phyloP scores from a whole-genome alignment of 2,329 filamentous ascomycete species.

The Gnomoniopsis sp. region DNA sequence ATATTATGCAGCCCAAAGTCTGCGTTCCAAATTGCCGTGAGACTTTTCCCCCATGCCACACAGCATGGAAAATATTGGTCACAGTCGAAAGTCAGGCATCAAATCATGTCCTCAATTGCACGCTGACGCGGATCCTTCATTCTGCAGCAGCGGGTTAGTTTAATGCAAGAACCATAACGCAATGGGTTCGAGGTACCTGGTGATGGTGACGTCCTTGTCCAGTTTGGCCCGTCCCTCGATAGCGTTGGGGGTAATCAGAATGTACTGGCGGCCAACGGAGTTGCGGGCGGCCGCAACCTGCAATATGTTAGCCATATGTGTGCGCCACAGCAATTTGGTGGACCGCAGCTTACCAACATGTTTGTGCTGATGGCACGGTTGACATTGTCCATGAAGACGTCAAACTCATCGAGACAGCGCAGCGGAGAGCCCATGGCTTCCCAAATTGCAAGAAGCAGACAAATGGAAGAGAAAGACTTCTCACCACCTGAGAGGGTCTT shows the following conservation, averaged over 20 bases:
- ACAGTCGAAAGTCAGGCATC: neutral
- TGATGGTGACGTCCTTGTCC: conserved; percentile 72
- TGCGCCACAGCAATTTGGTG: neutral
- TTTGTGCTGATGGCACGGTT: conserved; percentile 91
- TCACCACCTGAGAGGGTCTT: conserved; percentile 94
- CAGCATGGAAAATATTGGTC: neutral
- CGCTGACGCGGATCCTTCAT: conserved; percentile 59
- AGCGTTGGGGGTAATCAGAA: conserved; percentile 91
- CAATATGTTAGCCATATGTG: conserved; percentile 20
- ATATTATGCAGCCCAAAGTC: neutral
- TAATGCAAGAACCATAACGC: neutral
- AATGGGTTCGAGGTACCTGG: conserved; percentile 51
- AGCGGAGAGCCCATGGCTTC: conserved; percentile 97
- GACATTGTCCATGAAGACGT: conserved; percentile 98
- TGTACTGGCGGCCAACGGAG: conserved; percentile 88
- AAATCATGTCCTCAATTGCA: conserved; percentile 32
- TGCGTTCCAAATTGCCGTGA: neutral
- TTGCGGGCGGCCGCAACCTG: conserved; percentile 80
- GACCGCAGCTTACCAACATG: conserved; percentile 68
- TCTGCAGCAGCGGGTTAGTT: conserved; percentile 29
- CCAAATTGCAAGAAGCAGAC: conserved; percentile 88
- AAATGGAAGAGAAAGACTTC: conserved; percentile 97
- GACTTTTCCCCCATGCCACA: neutral
- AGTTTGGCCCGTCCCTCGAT: conserved; percentile 59
- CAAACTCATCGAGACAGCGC: conserved; percentile 93